Base-by-base conservation (phyloP, 768 basidiomycete genomes). In the Ramaria sp. region DNA sequence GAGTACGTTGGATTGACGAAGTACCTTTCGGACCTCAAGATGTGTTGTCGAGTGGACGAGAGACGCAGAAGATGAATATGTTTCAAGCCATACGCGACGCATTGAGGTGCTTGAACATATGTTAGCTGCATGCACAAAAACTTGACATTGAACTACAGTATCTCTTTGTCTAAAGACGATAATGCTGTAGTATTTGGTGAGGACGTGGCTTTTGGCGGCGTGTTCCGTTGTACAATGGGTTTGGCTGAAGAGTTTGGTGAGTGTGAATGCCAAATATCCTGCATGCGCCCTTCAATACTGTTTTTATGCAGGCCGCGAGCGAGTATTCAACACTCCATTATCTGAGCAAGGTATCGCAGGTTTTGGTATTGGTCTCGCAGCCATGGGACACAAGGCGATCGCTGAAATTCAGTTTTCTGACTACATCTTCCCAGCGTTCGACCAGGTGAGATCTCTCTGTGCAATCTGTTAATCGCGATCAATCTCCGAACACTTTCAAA, bases 341-440 rank as follows among this genome's bases (percentile, higher is more conserved):
- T 89, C 88, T 1, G 90, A 92, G 62, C 90, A 92, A 68, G 93
- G 93, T 8, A 95, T 97, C 55, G 92, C 88, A 30, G 93, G 93
- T 15, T 96, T 96, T 63, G 94, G 88, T 2, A 88, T 96, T 47
- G 93, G 94, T 13, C 67, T 94, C 56, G 91, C 94, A 0, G 71
- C 84, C 9, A 95, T 96, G 85, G 93, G 93, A 0, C 92, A 92
- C 57, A 91, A 88, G 3, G 89, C 92, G 3, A 93, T 97, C 53
- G 93, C 90, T 36, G 93, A 97, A 68, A 89, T 96, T 56, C 72
- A 73, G 58, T 92, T 92, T 57, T 79, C 84, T 2, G 88, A 92
- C 63, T 92, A 95, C 65, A 94, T 95, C 57, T 94, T 75, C 64
- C 93, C 93, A 10, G 93, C 93, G 0, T 97, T 97, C 63, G 93